Evolutionary conservation across 768 basidiomycete genomes (phyloP).

Genomic region (Suillus fuscotomentosus): DNA sequence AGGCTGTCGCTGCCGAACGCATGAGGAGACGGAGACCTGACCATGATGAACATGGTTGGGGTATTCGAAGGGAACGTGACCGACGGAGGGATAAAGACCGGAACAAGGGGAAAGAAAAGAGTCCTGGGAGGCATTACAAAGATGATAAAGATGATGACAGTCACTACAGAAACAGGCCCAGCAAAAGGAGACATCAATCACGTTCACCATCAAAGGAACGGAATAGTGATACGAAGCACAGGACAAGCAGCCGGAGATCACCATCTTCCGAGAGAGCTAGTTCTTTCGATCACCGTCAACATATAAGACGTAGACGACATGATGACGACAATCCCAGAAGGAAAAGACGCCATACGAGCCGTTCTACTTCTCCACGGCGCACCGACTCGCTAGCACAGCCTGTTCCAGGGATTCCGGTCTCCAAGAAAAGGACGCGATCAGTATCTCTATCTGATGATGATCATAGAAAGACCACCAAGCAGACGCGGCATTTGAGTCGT

Average conservation of each 20-base stretch:
- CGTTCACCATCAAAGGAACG: conserved; percentile 30
- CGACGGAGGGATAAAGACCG: conserved; percentile 44
- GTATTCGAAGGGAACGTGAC: conserved; percentile 39
- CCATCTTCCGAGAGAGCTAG: conserved; percentile 15
- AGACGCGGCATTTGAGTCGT: conserved; percentile 6
- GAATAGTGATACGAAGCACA: conserved; percentile 16
- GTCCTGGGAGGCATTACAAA: conserved; percentile 52
- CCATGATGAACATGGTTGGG: conserved; percentile 28
- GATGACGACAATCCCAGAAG: conserved; percentile 16
- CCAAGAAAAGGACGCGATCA: conserved; percentile 18
- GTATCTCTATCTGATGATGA: conserved; percentile 14
- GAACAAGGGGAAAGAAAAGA: conserved; percentile 44
- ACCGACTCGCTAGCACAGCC: conserved; percentile 14
- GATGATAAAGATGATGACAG: conserved; percentile 36
- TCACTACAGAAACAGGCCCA: conserved; percentile 16
- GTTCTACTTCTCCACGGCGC: conserved; percentile 9
- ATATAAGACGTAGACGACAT: conserved; percentile 24
- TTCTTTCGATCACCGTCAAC: conserved; percentile 16
- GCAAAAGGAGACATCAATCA: conserved; percentile 25
- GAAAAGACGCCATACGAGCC: conserved; percentile 21
- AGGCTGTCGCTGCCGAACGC: conserved; percentile 70
- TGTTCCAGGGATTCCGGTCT: background rate
- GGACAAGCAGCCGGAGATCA: conserved; percentile 19
- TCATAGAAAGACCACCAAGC: conserved; percentile 5
- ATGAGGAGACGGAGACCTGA: conserved; percentile 35